Percentiles rank a stretch among this genome's conserved stretches.
Evolutionary conservation across 106 monocot genomes (phyloP).

Genomic region (Cymbidium sinense): DNA sequence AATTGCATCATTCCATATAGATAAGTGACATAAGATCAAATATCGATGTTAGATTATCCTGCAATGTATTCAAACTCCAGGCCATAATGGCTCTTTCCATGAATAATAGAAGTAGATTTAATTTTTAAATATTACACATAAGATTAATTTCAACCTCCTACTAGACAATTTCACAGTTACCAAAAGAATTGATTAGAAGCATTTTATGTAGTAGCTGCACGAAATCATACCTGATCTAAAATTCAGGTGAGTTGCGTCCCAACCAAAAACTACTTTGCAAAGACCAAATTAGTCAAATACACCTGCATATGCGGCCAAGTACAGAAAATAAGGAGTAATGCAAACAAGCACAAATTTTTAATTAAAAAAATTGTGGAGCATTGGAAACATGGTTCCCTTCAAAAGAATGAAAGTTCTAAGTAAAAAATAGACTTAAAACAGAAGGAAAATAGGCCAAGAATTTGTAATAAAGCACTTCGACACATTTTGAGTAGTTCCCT

Average conservation of each 20-base stretch:
- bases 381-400: background rate
- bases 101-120: background rate
- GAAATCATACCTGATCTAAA: constrained; percentile 5
- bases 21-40: background rate
- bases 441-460: background rate
- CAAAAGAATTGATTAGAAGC: background rate
- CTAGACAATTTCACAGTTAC: background rate
- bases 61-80: background rate
- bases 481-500: background rate
- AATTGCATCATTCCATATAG: too few species aligned
- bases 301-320: background rate
- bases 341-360: background rate
- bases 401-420: background rate
- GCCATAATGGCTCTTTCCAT: background rate
- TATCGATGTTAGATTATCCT: background rate
- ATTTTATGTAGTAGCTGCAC: background rate
- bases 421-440: background rate
- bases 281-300: background rate
- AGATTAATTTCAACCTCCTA: background rate
- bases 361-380: background rate
- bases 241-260: background rate
- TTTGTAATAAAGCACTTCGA: background rate
- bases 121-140: background rate
- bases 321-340: background rate
- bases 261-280: background rate